Evolutionary conservation across 2,329 filamentous ascomycete species (phyloP).

Genomic region (Fusarium cyanostomum): DNA sequence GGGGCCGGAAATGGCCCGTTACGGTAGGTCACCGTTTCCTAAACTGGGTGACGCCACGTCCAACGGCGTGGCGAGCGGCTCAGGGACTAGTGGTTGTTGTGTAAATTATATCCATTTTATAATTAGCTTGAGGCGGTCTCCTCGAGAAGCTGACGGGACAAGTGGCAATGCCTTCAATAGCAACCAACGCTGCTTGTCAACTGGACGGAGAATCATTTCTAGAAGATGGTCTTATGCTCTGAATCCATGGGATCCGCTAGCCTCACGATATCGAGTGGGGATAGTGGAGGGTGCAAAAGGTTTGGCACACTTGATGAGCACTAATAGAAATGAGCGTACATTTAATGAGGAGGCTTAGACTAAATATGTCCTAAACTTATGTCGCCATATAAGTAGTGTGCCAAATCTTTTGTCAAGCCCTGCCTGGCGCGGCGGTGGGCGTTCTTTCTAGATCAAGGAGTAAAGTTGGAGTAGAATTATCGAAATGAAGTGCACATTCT

Average conservation of each 20-base stretch:
- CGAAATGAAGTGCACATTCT: slow-evolving; percentile 19
- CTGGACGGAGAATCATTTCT: background rate
- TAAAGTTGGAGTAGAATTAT: background rate
- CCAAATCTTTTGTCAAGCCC: too few species aligned
- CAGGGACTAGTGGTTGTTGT: slow-evolving; percentile 20
- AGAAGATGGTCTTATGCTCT: slow-evolving; percentile 2
- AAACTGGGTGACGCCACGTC: slow-evolving; percentile 30
- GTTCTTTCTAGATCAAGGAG: background rate
- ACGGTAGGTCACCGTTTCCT: slow-evolving; percentile 29
- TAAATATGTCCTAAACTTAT: too few species aligned
- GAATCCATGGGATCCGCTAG: slow-evolving; percentile 23
- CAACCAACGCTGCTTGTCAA: background rate
- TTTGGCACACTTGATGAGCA: background rate
- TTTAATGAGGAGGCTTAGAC: background rate
- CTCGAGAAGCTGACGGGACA: slow-evolving; percentile 9
- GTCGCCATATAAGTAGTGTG: too few species aligned
- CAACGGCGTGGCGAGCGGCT: slow-evolving; percentile 23
- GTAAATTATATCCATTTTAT: slow-evolving; percentile 7
- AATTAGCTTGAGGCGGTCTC: background rate
- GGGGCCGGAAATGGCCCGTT: slow-evolving; percentile 38
- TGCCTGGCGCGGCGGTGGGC: background rate
- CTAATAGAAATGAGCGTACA: background rate
- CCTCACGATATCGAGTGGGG: slow-evolving; percentile 30
- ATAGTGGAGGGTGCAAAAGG: slow-evolving; percentile 27
- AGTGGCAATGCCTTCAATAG: slow-evolving; percentile 8